Base-by-base conservation (phyloP, 2,329 filamentous ascomycete species). In the Paracamarosporium sp. region DNA sequence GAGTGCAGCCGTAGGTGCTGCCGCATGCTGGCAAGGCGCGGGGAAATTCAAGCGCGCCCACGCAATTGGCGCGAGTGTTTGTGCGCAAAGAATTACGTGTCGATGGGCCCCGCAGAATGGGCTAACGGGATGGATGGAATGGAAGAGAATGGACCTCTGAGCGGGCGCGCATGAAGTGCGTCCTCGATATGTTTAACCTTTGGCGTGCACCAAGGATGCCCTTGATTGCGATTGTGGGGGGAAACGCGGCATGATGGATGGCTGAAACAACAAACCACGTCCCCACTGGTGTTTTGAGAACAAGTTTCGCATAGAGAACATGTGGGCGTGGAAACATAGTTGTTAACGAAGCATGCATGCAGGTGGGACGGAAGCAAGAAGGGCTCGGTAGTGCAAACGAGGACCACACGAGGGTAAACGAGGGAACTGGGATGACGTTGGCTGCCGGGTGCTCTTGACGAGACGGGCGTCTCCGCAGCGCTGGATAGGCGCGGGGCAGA, bases 401-500 rank as follows among this genome's bases (percentile, higher is more conserved):
- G n/a, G n/a, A n/a, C n/a, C n/a, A n/a, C n/a, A n/a, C n/a, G n/a
- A n/a, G n/a, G n/a, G n/a, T n/a, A n/a, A n/a, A n/a, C n/a, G n/a
- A n/a, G n/a, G n/a, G n/a, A 46, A 24, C 24, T 8, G 35, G 51
- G 40, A 55, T 59, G 56, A 55, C 51, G 46, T 36, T 52, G 31
- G 22, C 15, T n/a, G 17, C n/a, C n/a, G n/a, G n/a, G n/a, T n/a
- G n/a, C n/a, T n/a, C n/a, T 22, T 33, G 43, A 44, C 36, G 27
- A 35, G 31, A 41, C 1, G 25, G 31, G 22, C 30, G 50, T 53
- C 46, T 53, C 41, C 48, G 33, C 24, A 31, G 15, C 11, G 47
- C 41, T 56, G 41, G 54, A 44, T 25, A 35, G 25, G 12, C 28
- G 22, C 33, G 53, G 59, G 58, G 56, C 57, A 46, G 59, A 56